Base-by-base conservation (phyloP, 371 early-diverging fungal genomes). In the Actinomortierella wolfii region DNA sequence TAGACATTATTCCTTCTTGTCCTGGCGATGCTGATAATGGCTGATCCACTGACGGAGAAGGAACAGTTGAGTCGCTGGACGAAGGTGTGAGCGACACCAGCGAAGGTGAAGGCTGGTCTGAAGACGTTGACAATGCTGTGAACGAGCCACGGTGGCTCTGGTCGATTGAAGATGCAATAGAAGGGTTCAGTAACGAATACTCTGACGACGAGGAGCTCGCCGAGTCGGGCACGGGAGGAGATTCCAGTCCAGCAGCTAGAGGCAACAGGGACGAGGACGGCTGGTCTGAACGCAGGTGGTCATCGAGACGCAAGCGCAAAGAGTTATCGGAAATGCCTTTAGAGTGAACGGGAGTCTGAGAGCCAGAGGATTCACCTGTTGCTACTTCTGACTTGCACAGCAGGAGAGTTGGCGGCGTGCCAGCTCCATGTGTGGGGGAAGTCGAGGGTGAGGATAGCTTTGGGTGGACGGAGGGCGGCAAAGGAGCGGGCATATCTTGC, bases 101-200 rank as follows among this genome's bases (percentile, higher is more conserved):
- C 0, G 57, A 56, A 24, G 59, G 57, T 0, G 57, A 20, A 21
- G 24, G 47, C 18, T 21, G 18, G 21, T 47, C 21, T 21, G 54
- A 56, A 20, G 59, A 51, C 5, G 59, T 62, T 3, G 57, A 43
- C 25, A 40, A 18, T 20, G 62, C 42, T 13, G 73, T 55, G 2
- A 71, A 25, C 1, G 73, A 71, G 51, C 62, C 66, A 39, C 66
- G 65, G 1, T 66, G 53, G 34, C 61, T 61, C 41, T 57, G 66
- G 56, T 64, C 62, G 7, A 65, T 20, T 11, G 43, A 43, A 3
- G 40, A 23, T 6, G 34, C 34, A 24, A 42, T 25, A 3, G 73
- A 66, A 9, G 73, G 73, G 51, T 56, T 50, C 40, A 71, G 63
- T 15, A 71, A 23, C 5, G 63, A 71, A 43, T 52, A 71, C 34